These are phyloP conservation scores for Pseudogymnoascus pannorum DNA, from an alignment of 2,329 filamentous ascomycete genomes.

Conservation along the genomic window DNA sequence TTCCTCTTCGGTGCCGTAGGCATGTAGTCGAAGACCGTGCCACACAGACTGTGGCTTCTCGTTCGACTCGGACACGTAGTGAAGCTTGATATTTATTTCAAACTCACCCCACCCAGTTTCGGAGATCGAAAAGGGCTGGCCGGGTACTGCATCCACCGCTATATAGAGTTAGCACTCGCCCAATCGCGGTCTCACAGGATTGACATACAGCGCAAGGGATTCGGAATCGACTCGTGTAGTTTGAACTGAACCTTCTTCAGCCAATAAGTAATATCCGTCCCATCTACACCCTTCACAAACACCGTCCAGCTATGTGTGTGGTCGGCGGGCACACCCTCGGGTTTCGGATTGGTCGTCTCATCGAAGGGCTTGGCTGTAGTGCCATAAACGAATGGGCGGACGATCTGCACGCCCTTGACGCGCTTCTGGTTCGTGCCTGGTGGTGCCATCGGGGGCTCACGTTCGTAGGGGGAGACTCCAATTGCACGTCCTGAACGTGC, in stretches of 20 bases:
- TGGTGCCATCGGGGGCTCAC: conserved; percentile 44
- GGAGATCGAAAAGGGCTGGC: conserved; percentile 70
- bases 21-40: conserved; percentile 85
- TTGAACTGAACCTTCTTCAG: conserved; percentile 97
- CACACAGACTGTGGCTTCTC: conserved; percentile 96
- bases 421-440: conserved; percentile 49
- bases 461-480: background rate
- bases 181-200: background rate
- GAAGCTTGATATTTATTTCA: conserved; percentile 89
- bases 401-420: conserved; percentile 58
- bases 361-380: conserved; percentile 75
- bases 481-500: conserved; percentile 4
- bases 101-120: conserved; percentile 99
- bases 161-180: background rate
- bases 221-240: conserved; percentile 92
- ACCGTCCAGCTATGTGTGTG: conserved; percentile 97
- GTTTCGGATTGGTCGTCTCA: conserved; percentile 69
- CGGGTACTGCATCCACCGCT: conserved; percentile 64
- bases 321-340: conserved; percentile 69
- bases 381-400: conserved; percentile 64
- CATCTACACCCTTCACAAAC: conserved; percentile 84
- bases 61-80: conserved; percentile 78
- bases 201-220: conserved; percentile 67
- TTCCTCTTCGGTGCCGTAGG: conserved; percentile 76
- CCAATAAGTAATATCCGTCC: conserved; percentile 90